These are phyloP conservation scores for Isoetes engelmannii DNA, from an alignment of 83 land plant genomes.

Conservation along the genomic window DNA sequence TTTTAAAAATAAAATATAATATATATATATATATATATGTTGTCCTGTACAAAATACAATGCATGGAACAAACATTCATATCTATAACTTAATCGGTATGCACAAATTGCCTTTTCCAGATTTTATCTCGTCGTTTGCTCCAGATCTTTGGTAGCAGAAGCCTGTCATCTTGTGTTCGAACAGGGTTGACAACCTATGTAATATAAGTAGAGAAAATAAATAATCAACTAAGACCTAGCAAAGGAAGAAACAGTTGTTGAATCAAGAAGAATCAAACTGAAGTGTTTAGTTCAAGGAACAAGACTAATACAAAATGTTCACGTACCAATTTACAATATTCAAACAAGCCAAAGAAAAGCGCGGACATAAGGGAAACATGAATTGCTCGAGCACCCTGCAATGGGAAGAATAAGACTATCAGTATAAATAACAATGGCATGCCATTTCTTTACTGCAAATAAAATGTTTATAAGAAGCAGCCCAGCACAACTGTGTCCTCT, in stretches of 20 bases:
- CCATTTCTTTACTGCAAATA: too few relatives aligned
- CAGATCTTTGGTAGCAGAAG: slow-evolving; percentile 19
- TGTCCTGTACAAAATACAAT: too few relatives aligned
- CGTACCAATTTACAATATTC: slow-evolving; percentile 27
- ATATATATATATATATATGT: too few relatives aligned
- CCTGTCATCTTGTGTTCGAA: slow-evolving; percentile 12
- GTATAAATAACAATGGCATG: too few relatives aligned
- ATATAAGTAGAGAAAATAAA: neutral
- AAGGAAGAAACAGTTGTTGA: neutral
- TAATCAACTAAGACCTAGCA: neutral
- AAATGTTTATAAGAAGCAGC: neutral
- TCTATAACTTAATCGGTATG: neutral
- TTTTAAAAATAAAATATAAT: too few relatives aligned
- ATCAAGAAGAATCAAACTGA: neutral
- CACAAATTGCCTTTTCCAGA: slow-evolving; percentile 25
- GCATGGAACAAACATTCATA: too few relatives aligned
- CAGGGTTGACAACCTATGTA: slow-evolving; percentile 15
- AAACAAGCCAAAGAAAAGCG: slow-evolving; percentile 21
- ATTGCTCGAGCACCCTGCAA: slow-evolving; percentile 24
- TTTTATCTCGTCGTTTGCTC: slow-evolving; percentile 22
- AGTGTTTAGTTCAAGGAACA: neutral
- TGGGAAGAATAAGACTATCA: neutral
- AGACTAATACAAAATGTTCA: neutral
- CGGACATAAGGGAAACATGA: slow-evolving; percentile 25
- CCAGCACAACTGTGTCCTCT: neutral